These are phyloP conservation scores for Hypoxylon sp. DNA, from an alignment of 2,329 filamentous ascomycete genomes.

Conservation along the genomic window DNA sequence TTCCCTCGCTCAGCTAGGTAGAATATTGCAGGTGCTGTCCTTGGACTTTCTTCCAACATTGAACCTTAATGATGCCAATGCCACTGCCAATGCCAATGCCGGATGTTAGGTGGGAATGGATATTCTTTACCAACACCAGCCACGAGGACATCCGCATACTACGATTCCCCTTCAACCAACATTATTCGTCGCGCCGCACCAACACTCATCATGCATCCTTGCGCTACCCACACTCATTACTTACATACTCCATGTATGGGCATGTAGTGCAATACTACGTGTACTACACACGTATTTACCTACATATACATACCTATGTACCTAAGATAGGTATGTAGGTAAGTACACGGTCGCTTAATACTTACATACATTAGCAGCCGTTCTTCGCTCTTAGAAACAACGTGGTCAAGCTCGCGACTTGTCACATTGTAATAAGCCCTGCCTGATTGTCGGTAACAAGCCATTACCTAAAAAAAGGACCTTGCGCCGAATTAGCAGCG, in stretches of 20 bases:
- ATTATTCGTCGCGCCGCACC: conserved; percentile 22
- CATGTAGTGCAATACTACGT: background rate
- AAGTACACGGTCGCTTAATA: conserved; percentile 5
- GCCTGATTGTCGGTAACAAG: conserved; percentile 36
- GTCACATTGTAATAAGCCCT: conserved; percentile 19
- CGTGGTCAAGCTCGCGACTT: conserved; percentile 28
- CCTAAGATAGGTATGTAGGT: background rate
- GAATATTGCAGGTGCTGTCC: too few relatives aligned
- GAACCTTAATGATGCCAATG: too few relatives aligned
- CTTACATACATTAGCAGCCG: conserved; percentile 5
- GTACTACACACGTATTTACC: background rate
- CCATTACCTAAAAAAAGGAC: conserved; percentile 37
- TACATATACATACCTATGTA: conserved; percentile 1
- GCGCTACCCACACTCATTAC: conserved; percentile 27
- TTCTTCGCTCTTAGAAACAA: conserved; percentile 17
- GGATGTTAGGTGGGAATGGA: background rate
- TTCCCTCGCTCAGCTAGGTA: background rate
- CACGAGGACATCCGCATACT: conserved; percentile 13
- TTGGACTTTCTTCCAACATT: background rate
- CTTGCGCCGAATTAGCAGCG: conserved; percentile 31
- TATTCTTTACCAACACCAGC: conserved; percentile 22
- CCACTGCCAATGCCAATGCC: background rate
- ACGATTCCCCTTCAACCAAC: conserved; percentile 18
- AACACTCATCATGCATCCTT: conserved; percentile 31
- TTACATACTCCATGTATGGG: conserved; percentile 4